Evolutionary conservation across 164 flowering plant species (phyloP).

Genomic region (Magnolia kwangsiensis): DNA sequence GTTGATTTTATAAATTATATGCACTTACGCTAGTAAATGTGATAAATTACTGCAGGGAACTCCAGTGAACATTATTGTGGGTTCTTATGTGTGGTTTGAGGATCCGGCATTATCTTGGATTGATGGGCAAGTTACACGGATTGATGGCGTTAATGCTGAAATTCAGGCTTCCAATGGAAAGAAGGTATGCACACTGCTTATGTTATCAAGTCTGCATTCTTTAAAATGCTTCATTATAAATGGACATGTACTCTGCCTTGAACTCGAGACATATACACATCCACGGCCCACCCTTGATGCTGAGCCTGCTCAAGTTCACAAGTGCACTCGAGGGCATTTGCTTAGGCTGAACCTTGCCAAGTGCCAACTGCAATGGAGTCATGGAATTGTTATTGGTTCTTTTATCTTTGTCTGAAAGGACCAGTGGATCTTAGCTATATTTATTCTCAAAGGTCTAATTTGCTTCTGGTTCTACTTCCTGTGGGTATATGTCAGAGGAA

Average conservation of each 20-base stretch:
- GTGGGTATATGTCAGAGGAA: neutral
- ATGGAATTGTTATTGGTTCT: neutral
- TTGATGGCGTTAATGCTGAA: constrained; percentile 42
- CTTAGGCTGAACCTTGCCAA: neutral
- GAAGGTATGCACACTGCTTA: constrained; percentile 22
- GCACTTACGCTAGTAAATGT: neutral
- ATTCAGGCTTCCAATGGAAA: constrained; percentile 42
- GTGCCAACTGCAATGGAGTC: neutral
- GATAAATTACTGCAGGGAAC: constrained; percentile 3
- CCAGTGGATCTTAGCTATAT: neutral
- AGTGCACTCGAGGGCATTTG: neutral
- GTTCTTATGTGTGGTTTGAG: constrained; percentile 66
- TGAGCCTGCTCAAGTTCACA: neutral
- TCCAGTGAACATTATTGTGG: constrained; percentile 28
- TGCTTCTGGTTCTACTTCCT: neutral
- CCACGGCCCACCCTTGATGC: neutral
- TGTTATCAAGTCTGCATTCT: neutral
- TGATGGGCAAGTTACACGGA: constrained; percentile 47
- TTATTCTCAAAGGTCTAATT: neutral
- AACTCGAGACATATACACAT: neutral
- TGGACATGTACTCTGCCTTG: neutral
- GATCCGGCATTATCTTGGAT: constrained; percentile 55
- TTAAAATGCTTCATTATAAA: neutral
- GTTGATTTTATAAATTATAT: neutral
- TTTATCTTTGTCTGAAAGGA: neutral